Evolutionary conservation across 441 rosid genomes (phyloP).

Genomic region (Jatropha multifida): DNA sequence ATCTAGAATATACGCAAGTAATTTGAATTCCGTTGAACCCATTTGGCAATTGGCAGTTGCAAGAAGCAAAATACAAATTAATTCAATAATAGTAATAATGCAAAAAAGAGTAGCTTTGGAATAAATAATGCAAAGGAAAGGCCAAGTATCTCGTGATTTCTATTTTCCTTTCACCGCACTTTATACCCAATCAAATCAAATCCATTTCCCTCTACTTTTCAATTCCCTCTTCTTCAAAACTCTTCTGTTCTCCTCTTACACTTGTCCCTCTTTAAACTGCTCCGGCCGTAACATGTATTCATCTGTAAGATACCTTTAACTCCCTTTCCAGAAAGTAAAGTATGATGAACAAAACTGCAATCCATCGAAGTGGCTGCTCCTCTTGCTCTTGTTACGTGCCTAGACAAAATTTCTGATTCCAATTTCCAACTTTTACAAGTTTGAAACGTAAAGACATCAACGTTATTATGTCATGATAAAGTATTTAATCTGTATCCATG

Average conservation of each 20-base stretch:
- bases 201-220: conserved; percentile 6
- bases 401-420: not conserved
- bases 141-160: conserved; percentile 47
- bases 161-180: conserved; percentile 35
- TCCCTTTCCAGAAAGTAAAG: too few species aligned
- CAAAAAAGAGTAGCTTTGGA: conserved; percentile 14
- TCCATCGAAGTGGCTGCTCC: not conserved
- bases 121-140: conserved; percentile 18
- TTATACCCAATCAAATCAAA: conserved; percentile 1
- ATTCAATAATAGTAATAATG: not conserved
- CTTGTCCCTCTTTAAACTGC: not conserved
- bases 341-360: not conserved
- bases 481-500: too few species aligned
- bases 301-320: too few species aligned
- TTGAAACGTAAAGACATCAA: too few species aligned
- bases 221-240: conserved; percentile 14
- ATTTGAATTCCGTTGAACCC: not conserved
- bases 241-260: not conserved
- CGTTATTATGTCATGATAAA: too few species aligned
- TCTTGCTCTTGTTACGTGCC: not conserved
- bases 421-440: not conserved
- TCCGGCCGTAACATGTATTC: too few species aligned
- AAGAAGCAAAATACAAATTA: not conserved
- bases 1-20: too few species aligned
- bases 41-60: conserved; percentile 3